These are phyloP conservation scores for Emmonsiellopsis sp. DNA, from an alignment of 2,329 filamentous ascomycete species.

Conservation along the genomic window DNA sequence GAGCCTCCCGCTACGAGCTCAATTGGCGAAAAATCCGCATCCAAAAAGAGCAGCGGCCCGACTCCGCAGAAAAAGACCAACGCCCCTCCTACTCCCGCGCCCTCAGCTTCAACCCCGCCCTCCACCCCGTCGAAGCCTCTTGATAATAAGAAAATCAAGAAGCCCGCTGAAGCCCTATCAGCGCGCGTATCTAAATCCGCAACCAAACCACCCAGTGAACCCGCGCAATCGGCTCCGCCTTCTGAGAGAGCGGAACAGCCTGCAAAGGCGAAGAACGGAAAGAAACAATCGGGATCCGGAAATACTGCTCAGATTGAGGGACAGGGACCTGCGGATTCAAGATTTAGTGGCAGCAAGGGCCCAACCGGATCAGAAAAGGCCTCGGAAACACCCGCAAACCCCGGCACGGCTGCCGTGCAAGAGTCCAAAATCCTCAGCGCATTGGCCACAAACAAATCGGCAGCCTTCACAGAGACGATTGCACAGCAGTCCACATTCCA, in stretches of 20 bases:
- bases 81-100: neutral
- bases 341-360: neutral
- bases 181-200: neutral
- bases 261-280: neutral
- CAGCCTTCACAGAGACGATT: neutral
- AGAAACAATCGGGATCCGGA: neutral
- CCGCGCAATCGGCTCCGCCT: neutral
- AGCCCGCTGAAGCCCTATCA: neutral
- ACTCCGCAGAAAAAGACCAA: neutral
- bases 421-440: slow-evolving; percentile 1
- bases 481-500: neutral
- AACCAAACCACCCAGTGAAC: neutral
- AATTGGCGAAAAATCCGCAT: neutral
- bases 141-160: neutral
- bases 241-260: neutral
- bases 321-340: neutral
- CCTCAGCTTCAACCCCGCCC: neutral
- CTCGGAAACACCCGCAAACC: neutral
- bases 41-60: neutral
- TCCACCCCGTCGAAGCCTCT: neutral
- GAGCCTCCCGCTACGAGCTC: neutral
- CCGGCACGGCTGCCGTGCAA: neutral
- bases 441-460: neutral
- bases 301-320: neutral
- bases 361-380: neutral